Base-by-base conservation (phyloP, 495 filamentous ascomycete genomes). In the Symbiotaphrina buchneri region DNA sequence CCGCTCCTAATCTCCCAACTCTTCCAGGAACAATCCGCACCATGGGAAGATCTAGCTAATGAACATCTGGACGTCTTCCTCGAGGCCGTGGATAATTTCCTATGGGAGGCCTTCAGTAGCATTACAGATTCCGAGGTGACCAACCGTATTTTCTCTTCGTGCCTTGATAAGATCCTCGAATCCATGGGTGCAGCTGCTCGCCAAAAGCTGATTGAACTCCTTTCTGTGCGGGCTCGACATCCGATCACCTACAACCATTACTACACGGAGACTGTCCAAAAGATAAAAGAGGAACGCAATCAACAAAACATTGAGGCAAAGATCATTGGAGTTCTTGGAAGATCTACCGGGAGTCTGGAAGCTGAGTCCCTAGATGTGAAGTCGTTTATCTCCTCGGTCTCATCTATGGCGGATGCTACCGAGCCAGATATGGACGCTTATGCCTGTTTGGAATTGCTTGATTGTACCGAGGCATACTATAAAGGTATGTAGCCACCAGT, bases 161-260 rank as follows among this genome's bases (percentile, higher is more conserved):
- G 55, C 1, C 35, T 57, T 6, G 41, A 35, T 2, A n/a, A n/a
- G n/a, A n/a, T n/a, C n/a, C n/a, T n/a, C n/a, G n/a, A n/a, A n/a
- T n/a, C n/a, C n/a, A n/a, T n/a, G n/a, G n/a, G n/a, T n/a, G 46
- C 48, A 3, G 44, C 42, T 2, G 40, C 59, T 33, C 36, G 42
- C 3, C 3, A 29, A 0, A 28, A 55, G 3, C 22, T 44, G 15
- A 36, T 46, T 15, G 32, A 54, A 20, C 31, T 65, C 8, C 28
- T 61, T 1, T 32, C 13, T 1, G 52, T 61, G 25, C 31, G 44
- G 5, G 39, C 34, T 1, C 40, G 42, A 0, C 54, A 61, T 28
- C 56, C 56, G 0, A 69, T 71, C 21, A 69, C 64, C 0, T 70
- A 70, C 39, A 68, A 68, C 41, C 58, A 65, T 27, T 54, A 63